These are phyloP conservation scores for Coemansia sp. DNA, from an alignment of 192 early-diverging fungal species.

Conservation along the genomic window DNA sequence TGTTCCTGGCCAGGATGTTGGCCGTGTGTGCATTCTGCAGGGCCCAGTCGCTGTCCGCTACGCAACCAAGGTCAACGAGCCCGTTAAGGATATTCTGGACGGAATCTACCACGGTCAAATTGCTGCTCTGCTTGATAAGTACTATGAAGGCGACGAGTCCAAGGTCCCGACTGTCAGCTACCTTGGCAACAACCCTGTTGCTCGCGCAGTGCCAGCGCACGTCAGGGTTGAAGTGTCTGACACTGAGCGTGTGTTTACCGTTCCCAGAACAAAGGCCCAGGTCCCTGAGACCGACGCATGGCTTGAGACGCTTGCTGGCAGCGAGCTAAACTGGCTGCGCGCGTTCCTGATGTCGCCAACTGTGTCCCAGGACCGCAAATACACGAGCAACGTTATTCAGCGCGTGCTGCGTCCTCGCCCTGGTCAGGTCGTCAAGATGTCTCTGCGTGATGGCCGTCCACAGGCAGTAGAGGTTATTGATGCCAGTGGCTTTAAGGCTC, in stretches of 20 bases:
- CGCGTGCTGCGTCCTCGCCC: slow-evolving; percentile 65
- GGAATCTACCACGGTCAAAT: slow-evolving; percentile 83
- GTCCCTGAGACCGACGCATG: slow-evolving; percentile 17
- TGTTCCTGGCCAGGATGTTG: slow-evolving; percentile 82
- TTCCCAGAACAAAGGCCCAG: slow-evolving; percentile 14
- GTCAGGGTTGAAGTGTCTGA: slow-evolving; percentile 15
- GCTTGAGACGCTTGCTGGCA: slow-evolving; percentile 67
- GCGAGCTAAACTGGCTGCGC: slow-evolving; percentile 74
- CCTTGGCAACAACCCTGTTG: slow-evolving; percentile 48
- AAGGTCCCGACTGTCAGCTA: slow-evolving; percentile 77
- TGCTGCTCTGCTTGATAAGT: slow-evolving; percentile 66
- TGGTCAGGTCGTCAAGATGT: slow-evolving; percentile 51
- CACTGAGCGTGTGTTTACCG: slow-evolving; percentile 21
- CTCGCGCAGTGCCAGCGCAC: slow-evolving; percentile 14
- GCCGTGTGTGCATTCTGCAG: slow-evolving; percentile 86
- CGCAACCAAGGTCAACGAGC: slow-evolving; percentile 78
- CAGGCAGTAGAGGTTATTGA: slow-evolving; percentile 31
- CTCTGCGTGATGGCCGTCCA: slow-evolving; percentile 5
- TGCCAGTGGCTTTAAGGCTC: slow-evolving; percentile 58
- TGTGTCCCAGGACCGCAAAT: slow-evolving; percentile 75
- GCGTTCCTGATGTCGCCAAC: slow-evolving; percentile 74
- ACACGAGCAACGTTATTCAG: slow-evolving; percentile 61
- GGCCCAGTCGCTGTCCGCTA: slow-evolving; percentile 84
- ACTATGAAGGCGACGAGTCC: slow-evolving; percentile 65
- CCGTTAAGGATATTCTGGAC: slow-evolving; percentile 86